Evolutionary conservation across 352 stramenopile genomes (phyloP), one percentile per base, ranked within the genome.

Genomic region (Phytophthora europaea): DNA sequence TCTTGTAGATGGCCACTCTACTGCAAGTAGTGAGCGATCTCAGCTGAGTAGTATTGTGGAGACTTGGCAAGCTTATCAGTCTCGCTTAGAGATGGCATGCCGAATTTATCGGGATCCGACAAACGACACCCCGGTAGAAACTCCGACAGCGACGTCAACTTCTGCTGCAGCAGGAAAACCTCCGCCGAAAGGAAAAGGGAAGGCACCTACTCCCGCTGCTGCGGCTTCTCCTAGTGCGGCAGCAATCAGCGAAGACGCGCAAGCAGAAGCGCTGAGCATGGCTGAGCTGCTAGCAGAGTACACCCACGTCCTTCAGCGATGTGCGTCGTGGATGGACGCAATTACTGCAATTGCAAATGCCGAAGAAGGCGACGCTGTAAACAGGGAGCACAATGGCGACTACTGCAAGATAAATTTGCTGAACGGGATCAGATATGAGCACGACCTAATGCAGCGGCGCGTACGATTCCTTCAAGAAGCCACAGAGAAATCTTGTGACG

Each of bases 381-480:
- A 22, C 13, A 26, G 54, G 2, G 36, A 72, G 7, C 51, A 70
- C 18, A 33, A 65, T 5, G 26, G 31, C 45, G 82, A 88, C 55
- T 51, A 80, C 16, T 74, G 77, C 40, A 80, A 73, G 54, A 65
- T 66, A 12, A 95, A 95, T 31, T 72, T 91, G 48, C 47, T 86
- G 22, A 84, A 82, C 40, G 85, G 83, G 31, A 73, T 93, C 57
- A 74, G 69, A 31, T 94, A 90, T 64, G 87, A 96, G 55, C 80
- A 90, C 47, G 76, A 80, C 6, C 58, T 89, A 8, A 81, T 94
- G 47, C 58, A 80, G 56, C 70, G 74, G 2, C 84, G 87, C 4
- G 77, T 96, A 13, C 58, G 67, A 2, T 89, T 76, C 36, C 74
- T 96, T 16, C 79, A 84, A 38, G 75, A 87, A 20, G 67, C 70